Evolutionary conservation across 2,329 filamentous ascomycete genomes (phyloP), one percentile per base, ranked within the genome.

Genomic region (Fusarium neocosmosporiellum): DNA sequence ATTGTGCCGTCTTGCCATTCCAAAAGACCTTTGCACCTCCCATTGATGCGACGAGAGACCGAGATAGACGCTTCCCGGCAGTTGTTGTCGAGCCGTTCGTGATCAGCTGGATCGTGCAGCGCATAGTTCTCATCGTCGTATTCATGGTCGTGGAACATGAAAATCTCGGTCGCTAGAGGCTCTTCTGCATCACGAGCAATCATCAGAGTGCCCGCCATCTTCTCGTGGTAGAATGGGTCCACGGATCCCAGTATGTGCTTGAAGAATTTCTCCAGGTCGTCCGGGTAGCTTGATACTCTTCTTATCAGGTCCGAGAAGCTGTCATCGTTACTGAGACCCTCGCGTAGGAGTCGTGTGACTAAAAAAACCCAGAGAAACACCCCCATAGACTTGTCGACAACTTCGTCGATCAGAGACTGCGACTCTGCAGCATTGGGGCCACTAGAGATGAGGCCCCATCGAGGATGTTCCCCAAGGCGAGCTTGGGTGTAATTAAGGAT

Each of bases 321-420:
- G 13, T 70, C 65, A 2, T 53, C 43, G 7, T 68, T 63, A 0
- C 33, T 39, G 1, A 70, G 53, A 0, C 66, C 69, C 1, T 65
- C 39, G 5, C 63, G 31, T 1, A 77, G 54, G 3, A 54, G 59
- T 6, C 41, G 54, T 2, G 66, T 68, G 6, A 67, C 71, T 0
- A 77, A 27, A n/a, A 75, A 69, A 8, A 72, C 73, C 74, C 71
- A 77, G 0, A 77, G 67, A 29, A 77, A 77, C 2, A 75, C 66
- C 0, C 74, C 74, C 11, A 68, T 34, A 1, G 74, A 61, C 20
- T 58, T 63, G 4, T 43, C n/a, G 2, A 55, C 27, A 16, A 77
- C 65, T 6, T 34, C 22, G 1, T 59, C 16, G 3, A 72, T 29
- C 7, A 71, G 13, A 36, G 20, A 65, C 36, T 7, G 46, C n/a